Conservation (phyloP, 345 rosid species). For the Ceriops decandra region DNA sequence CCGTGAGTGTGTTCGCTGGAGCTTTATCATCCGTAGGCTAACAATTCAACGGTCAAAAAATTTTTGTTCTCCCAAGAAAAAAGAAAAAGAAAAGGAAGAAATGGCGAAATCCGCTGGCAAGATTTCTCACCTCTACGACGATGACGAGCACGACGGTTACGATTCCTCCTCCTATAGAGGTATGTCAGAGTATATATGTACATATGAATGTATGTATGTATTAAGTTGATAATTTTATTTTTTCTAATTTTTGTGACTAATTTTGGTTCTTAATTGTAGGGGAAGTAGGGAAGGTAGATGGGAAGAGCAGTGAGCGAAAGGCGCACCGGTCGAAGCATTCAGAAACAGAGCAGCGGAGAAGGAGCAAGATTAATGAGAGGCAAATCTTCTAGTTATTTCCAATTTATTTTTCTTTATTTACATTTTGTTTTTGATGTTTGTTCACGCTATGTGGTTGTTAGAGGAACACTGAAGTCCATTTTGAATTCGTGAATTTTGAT, state of each 20-base stretch:
- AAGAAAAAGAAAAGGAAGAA: neutral
- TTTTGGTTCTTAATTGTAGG: slow-evolving; percentile 17
- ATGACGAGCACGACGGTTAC: slow-evolving; percentile 50
- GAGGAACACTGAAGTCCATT: no score
- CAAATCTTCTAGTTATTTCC: neutral
- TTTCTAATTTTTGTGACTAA: neutral
- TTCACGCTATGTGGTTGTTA: no score
- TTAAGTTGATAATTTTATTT: no score
- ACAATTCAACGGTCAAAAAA: no score
- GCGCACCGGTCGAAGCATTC: slow-evolving; percentile 65
- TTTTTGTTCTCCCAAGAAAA: no score
- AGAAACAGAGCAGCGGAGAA: slow-evolving; percentile 82
- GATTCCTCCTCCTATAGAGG: slow-evolving; percentile 45
- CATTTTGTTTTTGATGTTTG: no score
- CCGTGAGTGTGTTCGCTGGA: no score
- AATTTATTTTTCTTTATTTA: no score
- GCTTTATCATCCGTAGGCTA: no score
- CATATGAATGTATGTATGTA: neutral
- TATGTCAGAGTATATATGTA: neutral
- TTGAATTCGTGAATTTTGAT: no score
- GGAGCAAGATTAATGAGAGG: slow-evolving; percentile 91
- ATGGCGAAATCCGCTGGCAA: slow-evolving; percentile 50
- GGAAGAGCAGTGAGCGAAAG: slow-evolving; percentile 40
- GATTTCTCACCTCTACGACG: slow-evolving; percentile 37
- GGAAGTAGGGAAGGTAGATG: slow-evolving; percentile 34